These are phyloP conservation scores for Beauveria medogensis DNA, from an alignment of 2,329 filamentous ascomycete species.

Conservation along the genomic window DNA sequence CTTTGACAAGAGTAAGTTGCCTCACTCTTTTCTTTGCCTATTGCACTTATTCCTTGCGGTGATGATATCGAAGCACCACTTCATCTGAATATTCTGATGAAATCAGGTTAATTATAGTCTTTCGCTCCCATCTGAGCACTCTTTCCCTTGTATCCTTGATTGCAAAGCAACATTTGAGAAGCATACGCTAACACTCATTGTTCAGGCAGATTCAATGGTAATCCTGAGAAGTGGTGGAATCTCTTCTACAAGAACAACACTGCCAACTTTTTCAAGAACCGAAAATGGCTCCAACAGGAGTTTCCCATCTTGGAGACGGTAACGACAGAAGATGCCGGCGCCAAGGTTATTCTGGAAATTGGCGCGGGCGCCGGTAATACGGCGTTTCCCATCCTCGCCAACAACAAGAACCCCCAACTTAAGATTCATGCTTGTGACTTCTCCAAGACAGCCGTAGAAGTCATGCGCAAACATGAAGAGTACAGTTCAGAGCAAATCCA, in stretches of 20 bases:
- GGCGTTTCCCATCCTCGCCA: constrained; percentile 79
- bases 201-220: constrained; percentile 71
- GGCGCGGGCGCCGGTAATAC: constrained; percentile 95
- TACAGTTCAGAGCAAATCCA: constrained; percentile 68
- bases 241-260: constrained; percentile 97
- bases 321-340: constrained; percentile 61
- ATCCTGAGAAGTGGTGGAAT: constrained; percentile 97
- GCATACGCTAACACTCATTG: constrained; percentile 30
- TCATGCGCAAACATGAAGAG: constrained; percentile 73
- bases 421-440: constrained; percentile 94
- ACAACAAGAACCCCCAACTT: constrained; percentile 74
- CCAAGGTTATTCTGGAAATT: constrained; percentile 72
- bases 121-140: constrained; percentile 65
- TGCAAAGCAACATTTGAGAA: not conserved
- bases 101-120: constrained; percentile 50
- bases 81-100: constrained; percentile 63
- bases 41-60: constrained; percentile 23
- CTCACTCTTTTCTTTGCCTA: not conserved
- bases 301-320: constrained; percentile 81
- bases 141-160: not conserved
- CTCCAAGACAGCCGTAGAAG: constrained; percentile 86
- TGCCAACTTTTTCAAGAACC: constrained; percentile 96
- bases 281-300: constrained; percentile 95
- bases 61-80: constrained; percentile 49
- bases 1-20: constrained; percentile 71